phyloP scores from a whole-genome alignment of 1,284 basidiomycete genomes.

The Ganoderma sinense region DNA sequence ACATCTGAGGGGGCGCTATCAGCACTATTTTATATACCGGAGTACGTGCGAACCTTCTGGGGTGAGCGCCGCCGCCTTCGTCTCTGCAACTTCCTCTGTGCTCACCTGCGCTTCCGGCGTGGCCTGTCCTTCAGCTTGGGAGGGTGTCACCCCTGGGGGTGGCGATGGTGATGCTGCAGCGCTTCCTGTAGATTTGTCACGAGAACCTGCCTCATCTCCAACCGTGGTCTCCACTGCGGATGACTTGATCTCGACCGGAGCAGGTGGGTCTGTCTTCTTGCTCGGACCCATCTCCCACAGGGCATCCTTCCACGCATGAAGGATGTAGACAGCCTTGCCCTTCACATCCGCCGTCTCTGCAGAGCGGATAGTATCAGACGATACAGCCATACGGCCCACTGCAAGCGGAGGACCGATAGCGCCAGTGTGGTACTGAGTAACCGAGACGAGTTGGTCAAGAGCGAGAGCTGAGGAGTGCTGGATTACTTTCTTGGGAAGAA shows the following conservation, averaged over 20 bases:
- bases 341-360: constrained; percentile 55
- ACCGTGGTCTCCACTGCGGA: background rate
- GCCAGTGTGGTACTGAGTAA: constrained; percentile 57
- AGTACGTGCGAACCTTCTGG: constrained; percentile 28
- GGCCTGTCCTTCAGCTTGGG: background rate
- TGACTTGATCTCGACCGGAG: constrained; percentile 33
- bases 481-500: constrained; percentile 53
- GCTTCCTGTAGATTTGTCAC: background rate
- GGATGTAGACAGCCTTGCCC: constrained; percentile 76
- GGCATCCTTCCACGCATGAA: constrained; percentile 77
- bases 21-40: background rate
- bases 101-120: background rate
- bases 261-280: constrained; percentile 62
- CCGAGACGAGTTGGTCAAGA: constrained; percentile 62
- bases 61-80: constrained; percentile 5
- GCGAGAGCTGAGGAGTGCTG: constrained; percentile 52
- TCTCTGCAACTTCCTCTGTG: background rate
- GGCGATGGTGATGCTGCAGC: background rate
- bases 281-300: constrained; percentile 75
- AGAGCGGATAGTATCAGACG: constrained; percentile 49
- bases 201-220: background rate
- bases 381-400: constrained; percentile 72
- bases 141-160: background rate
- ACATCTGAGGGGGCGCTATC: constrained; percentile 53
- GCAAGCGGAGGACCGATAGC: constrained; percentile 63